Evolutionary conservation across 768 basidiomycete genomes (phyloP).

Genomic region (Dacryopinax primogenitus): DNA sequence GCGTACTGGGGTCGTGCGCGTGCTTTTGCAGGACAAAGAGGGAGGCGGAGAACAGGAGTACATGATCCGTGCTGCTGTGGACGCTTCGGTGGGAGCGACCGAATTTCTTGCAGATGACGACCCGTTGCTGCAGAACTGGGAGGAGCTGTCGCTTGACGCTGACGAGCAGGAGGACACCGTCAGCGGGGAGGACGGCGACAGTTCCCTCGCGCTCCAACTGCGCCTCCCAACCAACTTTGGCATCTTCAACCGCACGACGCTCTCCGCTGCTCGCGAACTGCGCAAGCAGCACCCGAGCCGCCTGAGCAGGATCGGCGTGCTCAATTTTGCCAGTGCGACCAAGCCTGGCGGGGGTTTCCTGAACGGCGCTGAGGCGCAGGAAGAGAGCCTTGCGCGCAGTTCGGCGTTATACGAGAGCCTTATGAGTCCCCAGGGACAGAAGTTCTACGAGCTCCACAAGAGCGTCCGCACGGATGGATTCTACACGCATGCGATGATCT

Average conservation of each 20-base stretch:
- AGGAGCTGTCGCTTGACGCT: not conserved
- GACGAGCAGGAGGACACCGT: not conserved
- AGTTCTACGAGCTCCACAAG: slow-evolving; percentile 52
- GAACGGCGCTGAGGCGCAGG: slow-evolving; percentile 60
- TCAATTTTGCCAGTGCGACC: slow-evolving; percentile 42
- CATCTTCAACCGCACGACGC: slow-evolving; percentile 7
- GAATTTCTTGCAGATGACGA: not conserved
- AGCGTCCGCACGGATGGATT: slow-evolving; percentile 36
- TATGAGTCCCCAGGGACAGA: slow-evolving; percentile 38
- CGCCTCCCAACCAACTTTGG: not conserved
- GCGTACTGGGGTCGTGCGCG: not conserved
- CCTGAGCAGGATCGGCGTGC: slow-evolving; percentile 16
- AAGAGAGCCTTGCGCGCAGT: slow-evolving; percentile 66
- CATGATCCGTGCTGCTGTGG: not conserved
- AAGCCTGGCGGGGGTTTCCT: slow-evolving; percentile 67
- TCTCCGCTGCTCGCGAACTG: slow-evolving; percentile 1
- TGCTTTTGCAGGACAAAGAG: not conserved
- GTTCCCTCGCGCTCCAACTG: not conserved
- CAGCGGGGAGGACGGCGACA: not conserved
- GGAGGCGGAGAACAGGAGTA: not conserved
- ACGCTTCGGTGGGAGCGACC: not conserved
- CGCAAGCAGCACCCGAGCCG: not conserved
- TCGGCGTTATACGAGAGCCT: slow-evolving; percentile 58
- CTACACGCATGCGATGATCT: slow-evolving; percentile 70
- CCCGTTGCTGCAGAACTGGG: not conserved